A percentile compares a stretch with the other conserved stretches of the same genome.
These are phyloP conservation scores for Colletotrichum sp. DNA, from an alignment of 2,329 filamentous ascomycete genomes.

Conservation along the genomic window DNA sequence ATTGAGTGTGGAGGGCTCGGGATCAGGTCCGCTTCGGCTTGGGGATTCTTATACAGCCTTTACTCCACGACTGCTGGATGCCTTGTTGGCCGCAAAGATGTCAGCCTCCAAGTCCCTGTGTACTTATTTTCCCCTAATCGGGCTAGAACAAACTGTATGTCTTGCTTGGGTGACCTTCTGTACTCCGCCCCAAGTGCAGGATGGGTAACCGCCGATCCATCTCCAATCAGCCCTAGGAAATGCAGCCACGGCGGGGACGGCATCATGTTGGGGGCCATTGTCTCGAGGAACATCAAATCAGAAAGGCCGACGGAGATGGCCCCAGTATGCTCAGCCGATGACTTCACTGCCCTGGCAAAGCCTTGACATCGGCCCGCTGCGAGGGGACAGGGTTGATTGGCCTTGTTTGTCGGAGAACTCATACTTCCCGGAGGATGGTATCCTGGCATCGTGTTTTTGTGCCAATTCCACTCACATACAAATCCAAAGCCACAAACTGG, in stretches of 20 bases:
- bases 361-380: neutral
- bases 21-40: neutral
- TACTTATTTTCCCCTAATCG: constrained; percentile 16
- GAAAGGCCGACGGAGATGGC: neutral
- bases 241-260: neutral
- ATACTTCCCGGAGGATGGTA: neutral
- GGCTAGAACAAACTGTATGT: too few species aligned
- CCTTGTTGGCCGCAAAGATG: neutral
- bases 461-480: neutral
- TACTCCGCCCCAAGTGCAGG: neutral
- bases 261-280: neutral
- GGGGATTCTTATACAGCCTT: constrained; percentile 2
- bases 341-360: neutral
- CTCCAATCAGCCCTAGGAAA: neutral
- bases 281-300: neutral
- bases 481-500: neutral
- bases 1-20: neutral
- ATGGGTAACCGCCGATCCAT: neutral
- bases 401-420: neutral
- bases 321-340: neutral
- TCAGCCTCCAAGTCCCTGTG: neutral
- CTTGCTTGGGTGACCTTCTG: neutral
- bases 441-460: neutral
- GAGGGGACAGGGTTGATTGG: neutral
- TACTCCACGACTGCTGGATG: neutral